Base-by-base conservation (phyloP, 2,329 filamentous ascomycete genomes). In the Pseudopithomyces maydicus region DNA sequence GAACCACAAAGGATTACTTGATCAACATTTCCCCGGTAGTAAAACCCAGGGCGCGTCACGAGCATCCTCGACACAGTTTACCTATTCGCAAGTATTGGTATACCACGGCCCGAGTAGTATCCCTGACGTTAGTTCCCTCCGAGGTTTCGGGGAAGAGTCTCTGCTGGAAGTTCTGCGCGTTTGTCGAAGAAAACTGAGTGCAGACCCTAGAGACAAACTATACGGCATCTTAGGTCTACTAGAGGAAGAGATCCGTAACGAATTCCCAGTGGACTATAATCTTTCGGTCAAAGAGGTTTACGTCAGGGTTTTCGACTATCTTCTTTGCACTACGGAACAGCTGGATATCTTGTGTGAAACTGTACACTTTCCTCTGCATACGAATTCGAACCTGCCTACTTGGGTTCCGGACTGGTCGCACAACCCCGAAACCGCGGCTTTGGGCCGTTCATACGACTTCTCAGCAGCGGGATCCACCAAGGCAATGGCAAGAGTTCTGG, bases 381-480 rank as follows among this genome's bases (percentile, higher is more conserved):
- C 57, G 2, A 66, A 57, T 49, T 54, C 65, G 3, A 67, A 61
- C 12, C 54, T 78, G 3, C 76, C 75, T 1, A 69, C 64, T 0
- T 78, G 72, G 70, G 69, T 71, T 2, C 75, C 75, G 0, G 75
- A 78, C 56, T 78, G 75, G 74, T 77, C 73, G 0, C 65, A 74
- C 39, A 61, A 61, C 2, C 59, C 68, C 2, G 54, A 64, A 6
- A 54, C 58, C 0, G 58, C 57, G 6, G 54, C 66, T 6, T 51
- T 74, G 5, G 55, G 56, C 3, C 48, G 54, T 5, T 39, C 15
- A 0, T 56, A 56, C 2, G 22, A 54, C 6, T 77, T 75, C 54
- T 64, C 57, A 3, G 65, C 65, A 26, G 52, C 63, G 6, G 56
- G 58, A 11, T 41, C 20, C 1, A 55, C 52, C 0, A 54, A 63